Evolutionary conservation across 768 basidiomycete species (phyloP), one percentile per base, ranked within the genome.

Genomic region (Sarcomyxa edulis): DNA sequence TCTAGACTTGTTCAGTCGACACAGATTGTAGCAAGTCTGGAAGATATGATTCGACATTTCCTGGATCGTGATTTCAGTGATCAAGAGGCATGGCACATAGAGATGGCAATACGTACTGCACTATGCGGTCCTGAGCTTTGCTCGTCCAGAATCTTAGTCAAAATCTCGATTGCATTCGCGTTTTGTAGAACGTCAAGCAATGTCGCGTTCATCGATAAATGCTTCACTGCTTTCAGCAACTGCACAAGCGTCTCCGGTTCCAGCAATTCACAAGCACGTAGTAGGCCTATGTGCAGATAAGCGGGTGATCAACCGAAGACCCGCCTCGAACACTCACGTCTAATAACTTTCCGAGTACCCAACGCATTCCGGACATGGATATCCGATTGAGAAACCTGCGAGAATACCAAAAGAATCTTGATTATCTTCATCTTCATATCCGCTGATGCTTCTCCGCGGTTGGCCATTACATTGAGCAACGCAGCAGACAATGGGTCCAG

Each of bases 41-140:
- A 98, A 93, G 43, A 96, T 81, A 51, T 97, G 92, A 47, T 97
- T 98, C 35, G 90, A 84, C 61, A 97, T 87, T 76, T 99, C 95
- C 91, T 97, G 53, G n/a, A n/a, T n/a, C n/a, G n/a, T n/a, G n/a
- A 22, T 4, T 30, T 10, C n/a, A 29, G 25, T 18, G 5, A 19
- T 21, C 14, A 40, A n/a, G n/a, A 23, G 6, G 22, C n/a, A 18
- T 2, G 11, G 22, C 15, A 5, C 21, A 40, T 27, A 18, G 27
- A 16, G 20, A 18, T 4, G 12, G 7, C 11, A 46, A 14, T 5
- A 66, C 82, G 38, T 52, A 92, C 94, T 8, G 92, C 84, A 53
- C 78, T 82, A 48, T 92, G 83, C 1, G 78, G 74, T 1, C 90
- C 84, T 7, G 79, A 69, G 22, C 80, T 77, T 49, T 90, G 82